Evolutionary conservation across 106 monocot species (phyloP), one percentile per base, ranked within the genome.

Genomic region (Triglochin maritima): DNA sequence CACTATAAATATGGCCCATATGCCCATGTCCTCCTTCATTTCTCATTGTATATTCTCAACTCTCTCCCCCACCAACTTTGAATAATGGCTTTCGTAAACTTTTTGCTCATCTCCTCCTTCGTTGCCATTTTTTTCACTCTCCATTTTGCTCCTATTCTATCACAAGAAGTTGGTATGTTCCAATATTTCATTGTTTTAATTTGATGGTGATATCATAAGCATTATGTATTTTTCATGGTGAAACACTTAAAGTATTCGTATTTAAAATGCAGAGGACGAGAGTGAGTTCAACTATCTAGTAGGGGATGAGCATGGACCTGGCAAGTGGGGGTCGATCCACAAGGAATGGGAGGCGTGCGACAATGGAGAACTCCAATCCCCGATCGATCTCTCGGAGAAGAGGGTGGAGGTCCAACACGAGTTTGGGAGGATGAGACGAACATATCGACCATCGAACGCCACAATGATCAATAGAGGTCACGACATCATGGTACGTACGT

Each of bases 401-500:
- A 79, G 61, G 43, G 86, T 83, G 46, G 17, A 58, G 66, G 55
- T 75, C 3, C 0, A 45, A 9, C 6, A 60, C 10, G 44, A 60
- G 3, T 45, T 84, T 14, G 71, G 78, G 1, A 66, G 3, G 3
- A 53, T 88, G 2, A 6, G 17, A 3, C 71, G 64, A 2, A 65
- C 64, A 17, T 93, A 93, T 53, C 66, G 62, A 1, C 74, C 86
- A 0, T 77, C 81, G 49, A 13, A 11, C 4, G 88, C 83, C 14
- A 60, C 62, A 9, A 10, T 92, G 17, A 66, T 52, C 66, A 87
- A 87, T 60, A 80, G 87, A 13, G 93, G 93, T 10, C 86, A 88
- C 43, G 88, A 93, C 62, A 79, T 88, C 45, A 78, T 74, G 92
- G 92, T 87, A 65, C n/a, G n/a, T n/a, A n/a, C n/a, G n/a, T n/a